Conservation (phyloP, 148 eudicot genomes). For the Rhododendron mucronatum region DNA sequence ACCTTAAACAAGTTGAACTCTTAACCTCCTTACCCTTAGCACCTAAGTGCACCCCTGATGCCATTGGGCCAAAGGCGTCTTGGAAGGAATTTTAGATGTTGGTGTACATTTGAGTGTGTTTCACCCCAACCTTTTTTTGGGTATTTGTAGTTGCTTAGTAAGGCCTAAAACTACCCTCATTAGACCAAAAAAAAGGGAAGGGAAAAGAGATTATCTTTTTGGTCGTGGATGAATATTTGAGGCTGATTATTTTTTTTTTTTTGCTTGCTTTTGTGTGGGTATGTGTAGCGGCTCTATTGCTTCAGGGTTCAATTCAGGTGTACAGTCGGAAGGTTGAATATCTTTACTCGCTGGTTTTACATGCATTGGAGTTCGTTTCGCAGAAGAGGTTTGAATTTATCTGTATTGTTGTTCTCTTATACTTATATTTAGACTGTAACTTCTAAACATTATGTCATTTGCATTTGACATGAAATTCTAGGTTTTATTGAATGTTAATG, state of each 20-base stretch:
- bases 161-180: no score
- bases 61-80: background rate
- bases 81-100: background rate
- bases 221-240: background rate
- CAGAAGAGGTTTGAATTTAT: constrained; percentile 51
- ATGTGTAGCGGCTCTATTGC: constrained; percentile 78
- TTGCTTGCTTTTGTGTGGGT: background rate
- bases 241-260: background rate
- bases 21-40: background rate
- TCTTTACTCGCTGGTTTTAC: constrained; percentile 76
- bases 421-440: background rate
- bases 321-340: constrained; percentile 92
- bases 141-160: constrained; percentile 55
- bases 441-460: background rate
- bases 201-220: background rate
- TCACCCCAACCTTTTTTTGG: background rate
- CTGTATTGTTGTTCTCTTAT: background rate
- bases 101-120: background rate
- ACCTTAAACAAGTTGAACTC: background rate
- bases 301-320: constrained; percentile 88
- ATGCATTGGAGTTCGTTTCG: constrained; percentile 78
- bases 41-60: background rate
- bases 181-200: no score
- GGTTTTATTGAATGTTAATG: background rate
- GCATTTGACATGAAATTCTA: background rate